Conservation (phyloP, 768 basidiomycete genomes). For the Kwoniella newhampshirensis region DNA sequence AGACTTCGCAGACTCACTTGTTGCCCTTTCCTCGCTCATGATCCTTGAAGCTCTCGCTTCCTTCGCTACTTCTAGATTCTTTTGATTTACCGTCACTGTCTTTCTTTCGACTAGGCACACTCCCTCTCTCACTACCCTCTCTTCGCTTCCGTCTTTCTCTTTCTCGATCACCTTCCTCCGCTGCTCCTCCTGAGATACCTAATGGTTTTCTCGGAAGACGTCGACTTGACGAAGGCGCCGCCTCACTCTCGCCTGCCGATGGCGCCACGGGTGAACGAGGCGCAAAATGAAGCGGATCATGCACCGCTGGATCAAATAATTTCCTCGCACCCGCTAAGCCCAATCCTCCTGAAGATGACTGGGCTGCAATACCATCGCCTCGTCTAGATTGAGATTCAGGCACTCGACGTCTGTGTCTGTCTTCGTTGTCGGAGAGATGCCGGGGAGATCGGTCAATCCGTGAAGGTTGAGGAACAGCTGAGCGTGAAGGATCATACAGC, state of each 20-base stretch:
- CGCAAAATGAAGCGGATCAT: conserved; percentile 85
- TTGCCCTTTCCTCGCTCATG: conserved; percentile 53
- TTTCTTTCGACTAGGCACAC: conserved; percentile 31
- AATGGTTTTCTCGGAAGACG: conserved; percentile 19
- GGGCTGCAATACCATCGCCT: conserved; percentile 6
- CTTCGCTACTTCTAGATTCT: conserved; percentile 51
- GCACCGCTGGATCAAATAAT: conserved; percentile 71
- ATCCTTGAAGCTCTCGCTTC: conserved; percentile 54
- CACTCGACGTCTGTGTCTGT: conserved; percentile 8
- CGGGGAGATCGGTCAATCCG: conserved; percentile 10
- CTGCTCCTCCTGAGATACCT: conserved; percentile 23
- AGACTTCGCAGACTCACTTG: conserved; percentile 35
- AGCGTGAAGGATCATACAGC: conserved; percentile 59
- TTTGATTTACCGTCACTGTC: conserved; percentile 36
- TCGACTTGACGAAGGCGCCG: conserved; percentile 10
- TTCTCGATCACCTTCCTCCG: conserved; percentile 49
- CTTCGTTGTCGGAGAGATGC: conserved; percentile 1
- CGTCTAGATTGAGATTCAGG: conserved; percentile 1
- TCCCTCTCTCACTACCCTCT: conserved; percentile 53
- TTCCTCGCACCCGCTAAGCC: conserved; percentile 22
- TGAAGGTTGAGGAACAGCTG: conserved; percentile 1
- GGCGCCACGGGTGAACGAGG: conserved; percentile 10
- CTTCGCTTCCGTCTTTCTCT: conserved; percentile 49
- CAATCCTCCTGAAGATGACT: neutral
- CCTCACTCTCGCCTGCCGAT: neutral